A percentile compares a stretch with the other conserved stretches of the same genome.
These are phyloP conservation scores for Candida yuanshanica DNA, from an alignment of 805 yeast genomes.

Conservation along the genomic window DNA sequence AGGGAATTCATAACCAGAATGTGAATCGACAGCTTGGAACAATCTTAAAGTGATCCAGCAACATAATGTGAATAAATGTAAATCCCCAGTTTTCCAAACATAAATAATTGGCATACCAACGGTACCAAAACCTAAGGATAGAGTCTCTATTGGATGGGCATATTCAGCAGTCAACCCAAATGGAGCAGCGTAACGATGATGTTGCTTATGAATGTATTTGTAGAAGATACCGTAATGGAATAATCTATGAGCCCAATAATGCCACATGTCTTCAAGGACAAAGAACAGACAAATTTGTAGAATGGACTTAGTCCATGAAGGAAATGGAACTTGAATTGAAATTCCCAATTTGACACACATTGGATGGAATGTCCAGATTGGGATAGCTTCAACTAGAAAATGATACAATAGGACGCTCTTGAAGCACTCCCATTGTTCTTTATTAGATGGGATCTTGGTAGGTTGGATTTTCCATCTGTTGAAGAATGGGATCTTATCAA, in stretches of 20 bases:
- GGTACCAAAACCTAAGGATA: slow-evolving; percentile 87
- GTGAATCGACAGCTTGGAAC: slow-evolving; percentile 94
- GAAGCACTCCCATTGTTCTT: slow-evolving; percentile 89
- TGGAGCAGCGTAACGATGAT: slow-evolving; percentile 95
- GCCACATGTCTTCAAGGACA: slow-evolving; percentile 89
- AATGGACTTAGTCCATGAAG: slow-evolving; percentile 49
- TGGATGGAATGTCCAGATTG: slow-evolving; percentile 95
- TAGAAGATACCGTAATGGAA: slow-evolving; percentile 84
- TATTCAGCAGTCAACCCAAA: slow-evolving; percentile 95
- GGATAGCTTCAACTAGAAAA: slow-evolving; percentile 87
- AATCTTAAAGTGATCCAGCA: slow-evolving; percentile 82
- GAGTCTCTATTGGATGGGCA: slow-evolving; percentile 94
- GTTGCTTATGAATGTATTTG: slow-evolving; percentile 91
- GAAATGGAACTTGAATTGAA: slow-evolving; percentile 76
- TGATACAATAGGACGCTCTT: slow-evolving; percentile 79
- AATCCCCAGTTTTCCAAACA: slow-evolving; percentile 64
- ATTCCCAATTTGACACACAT: slow-evolving; percentile 76
- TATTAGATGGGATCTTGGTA: slow-evolving; percentile 64
- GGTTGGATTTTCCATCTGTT: slow-evolving; percentile 85
- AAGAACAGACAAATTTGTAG: slow-evolving; percentile 74
- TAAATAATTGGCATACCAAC: slow-evolving; percentile 88
- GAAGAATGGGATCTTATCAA: slow-evolving; percentile 81
- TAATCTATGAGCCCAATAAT: slow-evolving; percentile 87
- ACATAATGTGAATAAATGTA: slow-evolving; percentile 83
- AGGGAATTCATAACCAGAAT: slow-evolving; percentile 96